Base-by-base conservation (phyloP, 352 stramenopile species). In the Pilasporangium apinafurcum region DNA sequence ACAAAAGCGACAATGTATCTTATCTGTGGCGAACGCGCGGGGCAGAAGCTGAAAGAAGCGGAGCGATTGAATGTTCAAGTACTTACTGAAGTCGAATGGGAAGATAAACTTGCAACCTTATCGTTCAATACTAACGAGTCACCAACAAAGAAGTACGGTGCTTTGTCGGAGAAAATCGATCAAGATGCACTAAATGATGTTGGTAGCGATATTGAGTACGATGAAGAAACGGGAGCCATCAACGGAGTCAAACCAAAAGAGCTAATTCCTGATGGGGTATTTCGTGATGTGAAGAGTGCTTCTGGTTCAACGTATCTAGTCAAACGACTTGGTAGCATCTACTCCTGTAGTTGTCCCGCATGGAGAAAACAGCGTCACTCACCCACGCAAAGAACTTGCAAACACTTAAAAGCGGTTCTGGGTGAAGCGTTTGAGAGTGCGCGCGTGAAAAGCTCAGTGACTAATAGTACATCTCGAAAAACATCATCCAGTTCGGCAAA, bases 291-390 rank as follows among this genome's bases (percentile, higher is more conserved):
- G 8, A 59, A 78, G 39, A 81, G 66, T 47, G 44, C 59, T 26
- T 78, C 71, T 25, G 74, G 56, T 18, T 73, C 71, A n/a, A 75
- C 59, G 29, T 85, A 85, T 53, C 40, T 72, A 17, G 59, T 69
- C 42, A 79, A 81, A 48, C 62, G 65, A 9, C 16, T 74, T 4
- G 72, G 72, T 3, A 65, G 41, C 25, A 56, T 61, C 20, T 87
- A 86, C 44, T 65, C 62, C 16, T 87, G 75, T 49, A 85, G 39
- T 27, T 87, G 75, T 34, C 73, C 72, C 8, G 70, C 72, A n/a
- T 87, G 75, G 75, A 59, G 62, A 1, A 83, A 81, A 51, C 75
- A 87, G 36, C 62, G 64, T 34, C 44, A 67, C 17, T 56, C 65
- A 2, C 62, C 67, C 8, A 73, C 54, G 7, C 51, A 53, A 0